phyloP scores from a whole-genome alignment of 805 yeast genomes.

The Priceomyces melissophilus region DNA sequence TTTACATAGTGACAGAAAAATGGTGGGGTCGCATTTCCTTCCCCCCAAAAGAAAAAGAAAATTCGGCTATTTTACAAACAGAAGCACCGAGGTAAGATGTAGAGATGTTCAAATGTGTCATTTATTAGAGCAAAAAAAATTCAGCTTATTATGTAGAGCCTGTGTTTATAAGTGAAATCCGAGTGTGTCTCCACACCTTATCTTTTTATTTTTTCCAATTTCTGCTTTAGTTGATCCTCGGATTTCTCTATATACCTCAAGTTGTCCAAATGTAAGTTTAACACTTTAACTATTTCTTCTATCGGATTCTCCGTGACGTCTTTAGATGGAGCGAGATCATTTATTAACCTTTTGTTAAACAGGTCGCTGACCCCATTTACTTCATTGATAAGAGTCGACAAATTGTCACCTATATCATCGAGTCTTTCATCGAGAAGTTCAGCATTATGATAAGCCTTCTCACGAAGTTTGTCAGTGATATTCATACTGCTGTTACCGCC shows the following conservation, averaged over 20 bases:
- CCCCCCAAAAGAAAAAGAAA: too few relatives aligned
- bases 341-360: conserved; percentile 59
- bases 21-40: too few relatives aligned
- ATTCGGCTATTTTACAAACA: too few relatives aligned
- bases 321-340: conserved; percentile 18
- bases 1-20: too few relatives aligned
- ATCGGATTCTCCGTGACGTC: conserved; percentile 40
- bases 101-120: too few relatives aligned
- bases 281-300: conserved; percentile 71
- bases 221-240: conserved; percentile 64
- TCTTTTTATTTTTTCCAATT: conserved; percentile 44
- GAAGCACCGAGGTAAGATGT: too few relatives aligned
- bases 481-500: conserved; percentile 27
- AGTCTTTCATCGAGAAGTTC: conserved; percentile 79
- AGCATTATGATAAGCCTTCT: conserved; percentile 83
- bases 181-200: too few relatives aligned
- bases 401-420: conserved; percentile 71
- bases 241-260: conserved; percentile 80
- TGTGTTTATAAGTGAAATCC: too few relatives aligned
- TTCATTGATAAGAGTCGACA: conserved; percentile 72
- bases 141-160: too few relatives aligned
- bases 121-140: too few relatives aligned
- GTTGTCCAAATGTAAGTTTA: conserved; percentile 87
- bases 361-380: conserved; percentile 80
- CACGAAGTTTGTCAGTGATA: conserved; percentile 81